These are phyloP conservation scores for Zygosaccharomyces sapae DNA, from an alignment of 1,139 yeast genomes.

Conservation along the genomic window DNA sequence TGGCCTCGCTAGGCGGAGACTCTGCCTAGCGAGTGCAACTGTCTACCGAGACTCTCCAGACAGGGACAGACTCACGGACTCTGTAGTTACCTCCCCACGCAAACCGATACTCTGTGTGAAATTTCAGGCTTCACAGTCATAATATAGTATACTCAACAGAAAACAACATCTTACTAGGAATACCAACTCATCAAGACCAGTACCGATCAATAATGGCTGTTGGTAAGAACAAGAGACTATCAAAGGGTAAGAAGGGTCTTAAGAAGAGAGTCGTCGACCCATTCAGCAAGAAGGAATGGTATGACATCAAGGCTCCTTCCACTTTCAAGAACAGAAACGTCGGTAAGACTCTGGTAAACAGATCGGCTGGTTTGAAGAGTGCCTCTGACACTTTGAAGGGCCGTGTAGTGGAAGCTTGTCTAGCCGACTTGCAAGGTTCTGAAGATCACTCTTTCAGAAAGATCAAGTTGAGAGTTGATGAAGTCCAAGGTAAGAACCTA, in stretches of 20 bases:
- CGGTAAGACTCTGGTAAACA: constrained; percentile 92
- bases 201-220: constrained; percentile 61
- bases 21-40: not conserved
- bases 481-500: constrained; percentile 88
- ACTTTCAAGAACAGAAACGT: constrained; percentile 91
- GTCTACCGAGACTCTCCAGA: not conserved
- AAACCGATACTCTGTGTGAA: constrained; percentile 1
- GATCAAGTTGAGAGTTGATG: constrained; percentile 85
- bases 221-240: constrained; percentile 94
- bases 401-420: constrained; percentile 79
- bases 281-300: constrained; percentile 94
- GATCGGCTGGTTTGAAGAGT: constrained; percentile 87
- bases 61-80: not conserved
- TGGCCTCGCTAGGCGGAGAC: not conserved
- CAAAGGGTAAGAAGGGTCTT: constrained; percentile 93
- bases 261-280: constrained; percentile 96
- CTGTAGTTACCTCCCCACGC: not conserved
- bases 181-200: constrained; percentile 12
- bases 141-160: not conserved
- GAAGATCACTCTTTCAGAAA: constrained; percentile 92
- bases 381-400: constrained; percentile 91
- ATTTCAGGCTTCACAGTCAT: constrained; percentile 2
- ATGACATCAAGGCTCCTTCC: constrained; percentile 91
- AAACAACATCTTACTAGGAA: constrained; percentile 1
- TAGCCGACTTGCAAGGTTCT: constrained; percentile 88